Base-by-base conservation (phyloP, 495 filamentous ascomycete genomes). In the Immersiella caudata region DNA sequence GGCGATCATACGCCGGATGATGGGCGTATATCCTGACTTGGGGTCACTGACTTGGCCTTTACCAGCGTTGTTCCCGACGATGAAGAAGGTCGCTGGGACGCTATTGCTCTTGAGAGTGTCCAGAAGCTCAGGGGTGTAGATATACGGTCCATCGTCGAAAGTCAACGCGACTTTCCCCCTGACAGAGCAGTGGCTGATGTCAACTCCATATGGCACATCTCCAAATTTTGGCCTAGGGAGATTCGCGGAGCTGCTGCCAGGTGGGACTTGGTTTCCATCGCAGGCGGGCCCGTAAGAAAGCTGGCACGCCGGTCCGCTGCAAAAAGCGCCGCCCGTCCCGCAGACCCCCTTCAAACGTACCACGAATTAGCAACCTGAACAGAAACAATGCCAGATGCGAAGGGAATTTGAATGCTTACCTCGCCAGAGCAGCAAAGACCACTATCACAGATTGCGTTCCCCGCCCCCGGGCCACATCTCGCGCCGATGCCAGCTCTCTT, bases 71-170 rank as follows among this genome's bases (percentile, higher is more conserved):
- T 71, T 71, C 0, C 74, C 77, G 18, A 79, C 89, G 55, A 91
- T 73, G 70, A 91, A 91, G 75, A 92, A 93, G 11, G 89, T 91
- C 0, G 86, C 89, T 33, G 85, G 86, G 1, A 87, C 84, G 40
- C 81, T 76, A 68, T 87, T 86, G 29, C 68, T 71, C 51, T 81
- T 78, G 27, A 93, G 82, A n/a, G 89, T 68, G 70, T 92, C 85
- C 12, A 93, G 82, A 2, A 92, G 79, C 63, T 86, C 81, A 8
- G 71, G 70, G 0, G 89, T 91, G 73, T 87, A 90, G 9, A 79
- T 74, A 58, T 84, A 86, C 4, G 90, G 89, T 0, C 90, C 90
- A 74, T 93, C 90, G 70, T 92, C 89, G 69, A 85, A 93, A 0
- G 90, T 92, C 55, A 92, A 74, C 46, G 90, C 90, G 63, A 91